Conservation (phyloP, 2,329 filamentous ascomycete species). For the Periconia sp. region DNA sequence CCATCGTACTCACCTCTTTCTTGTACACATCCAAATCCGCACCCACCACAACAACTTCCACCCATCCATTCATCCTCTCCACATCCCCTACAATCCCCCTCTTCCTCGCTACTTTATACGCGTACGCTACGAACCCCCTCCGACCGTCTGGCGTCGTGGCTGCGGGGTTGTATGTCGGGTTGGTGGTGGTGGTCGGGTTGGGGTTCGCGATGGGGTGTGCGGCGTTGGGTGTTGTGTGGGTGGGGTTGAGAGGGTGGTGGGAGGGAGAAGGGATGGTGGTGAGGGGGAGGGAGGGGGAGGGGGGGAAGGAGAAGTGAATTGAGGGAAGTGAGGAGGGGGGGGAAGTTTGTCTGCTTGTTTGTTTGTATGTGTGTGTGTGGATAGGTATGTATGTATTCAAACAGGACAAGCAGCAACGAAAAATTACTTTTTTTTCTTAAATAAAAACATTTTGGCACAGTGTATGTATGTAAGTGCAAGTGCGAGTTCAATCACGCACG, state of each 20-base stretch:
- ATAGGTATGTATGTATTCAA: not conserved
- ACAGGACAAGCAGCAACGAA: no score
- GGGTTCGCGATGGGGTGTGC: not conserved
- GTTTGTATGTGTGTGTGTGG: not conserved
- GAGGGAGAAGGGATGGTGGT: no score
- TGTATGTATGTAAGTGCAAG: no score
- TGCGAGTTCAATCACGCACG: no score
- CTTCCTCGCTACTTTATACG: slow-evolving; percentile 81
- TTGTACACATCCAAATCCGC: no score
- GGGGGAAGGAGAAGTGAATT: not conserved
- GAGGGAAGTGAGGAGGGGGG: not conserved
- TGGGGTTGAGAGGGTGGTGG: not conserved
- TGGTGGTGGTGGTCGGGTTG: no score
- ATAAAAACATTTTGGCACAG: no score
- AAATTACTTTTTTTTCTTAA: no score
- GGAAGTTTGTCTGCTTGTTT: not conserved
- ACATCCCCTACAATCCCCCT: slow-evolving; percentile 78
- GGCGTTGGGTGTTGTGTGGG: not conserved
- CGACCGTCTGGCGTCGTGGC: not conserved
- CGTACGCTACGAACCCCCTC: slow-evolving; percentile 62
- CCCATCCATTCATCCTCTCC: slow-evolving; percentile 84
- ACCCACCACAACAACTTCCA: slow-evolving; percentile 65
- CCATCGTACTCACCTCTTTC: not conserved
- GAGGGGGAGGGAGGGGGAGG: not conserved
- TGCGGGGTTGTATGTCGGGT: not conserved